Percentiles rank a stretch among this genome's conserved stretches.
These are phyloP conservation scores for Ophiostoma sp. DNA, from an alignment of 2,329 filamentous ascomycete species.

Conservation along the genomic window DNA sequence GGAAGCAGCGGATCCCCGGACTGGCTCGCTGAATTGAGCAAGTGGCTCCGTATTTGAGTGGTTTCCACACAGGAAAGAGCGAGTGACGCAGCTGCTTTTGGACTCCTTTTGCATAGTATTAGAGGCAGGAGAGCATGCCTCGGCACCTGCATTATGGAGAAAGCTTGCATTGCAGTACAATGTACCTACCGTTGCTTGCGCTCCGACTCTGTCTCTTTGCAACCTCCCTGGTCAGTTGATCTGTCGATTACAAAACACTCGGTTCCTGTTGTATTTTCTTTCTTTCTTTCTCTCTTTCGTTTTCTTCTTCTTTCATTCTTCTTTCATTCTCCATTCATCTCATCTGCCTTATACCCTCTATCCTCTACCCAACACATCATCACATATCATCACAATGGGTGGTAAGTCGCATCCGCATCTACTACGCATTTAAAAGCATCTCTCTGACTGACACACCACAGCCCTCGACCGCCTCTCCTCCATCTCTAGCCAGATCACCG, in stretches of 20 bases:
- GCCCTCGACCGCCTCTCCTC: constrained; percentile 55
- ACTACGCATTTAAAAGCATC: background rate
- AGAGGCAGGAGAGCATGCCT: background rate
- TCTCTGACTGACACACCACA: constrained; percentile 30
- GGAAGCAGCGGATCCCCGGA: constrained; percentile 15
- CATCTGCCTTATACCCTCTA: background rate
- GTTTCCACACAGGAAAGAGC: background rate
- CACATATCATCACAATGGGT: constrained; percentile 25
- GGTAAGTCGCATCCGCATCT: constrained; percentile 24
- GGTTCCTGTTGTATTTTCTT: background rate
- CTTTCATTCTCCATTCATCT: background rate
- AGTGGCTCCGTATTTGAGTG: constrained; percentile 6
- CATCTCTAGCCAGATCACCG: constrained; percentile 56
- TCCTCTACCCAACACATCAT: background rate
- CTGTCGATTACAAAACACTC: constrained; percentile 9
- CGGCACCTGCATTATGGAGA: constrained; percentile 19
- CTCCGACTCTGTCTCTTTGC: background rate
- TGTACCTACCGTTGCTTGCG: background rate
- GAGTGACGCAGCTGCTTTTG: constrained; percentile 10
- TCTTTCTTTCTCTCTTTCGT: background rate
- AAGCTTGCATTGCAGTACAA: background rate
- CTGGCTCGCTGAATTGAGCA: constrained; percentile 11
- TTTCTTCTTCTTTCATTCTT: background rate
- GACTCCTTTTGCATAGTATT: background rate
- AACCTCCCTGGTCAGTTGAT: background rate